Evolutionary conservation across 2,329 filamentous ascomycete species (phyloP).

Genomic region (Cercospora brassicicola): DNA sequence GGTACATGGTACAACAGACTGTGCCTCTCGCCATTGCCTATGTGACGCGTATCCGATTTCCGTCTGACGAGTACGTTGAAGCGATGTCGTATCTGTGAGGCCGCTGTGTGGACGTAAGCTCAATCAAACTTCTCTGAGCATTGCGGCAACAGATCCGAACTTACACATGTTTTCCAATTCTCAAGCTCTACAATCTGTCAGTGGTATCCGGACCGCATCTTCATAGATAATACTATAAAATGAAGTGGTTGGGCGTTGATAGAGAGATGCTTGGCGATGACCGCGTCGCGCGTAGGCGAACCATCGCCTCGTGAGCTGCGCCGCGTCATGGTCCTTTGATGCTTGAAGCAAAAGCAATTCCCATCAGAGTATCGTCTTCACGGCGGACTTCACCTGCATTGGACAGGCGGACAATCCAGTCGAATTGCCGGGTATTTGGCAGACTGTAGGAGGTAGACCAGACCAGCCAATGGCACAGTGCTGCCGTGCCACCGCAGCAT

Average conservation of each 20-base stretch:
- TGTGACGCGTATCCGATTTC: conserved; percentile 5
- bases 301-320: not conserved
- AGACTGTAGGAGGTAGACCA: too few species aligned
- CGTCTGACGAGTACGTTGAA: conserved; percentile 15
- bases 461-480: not conserved
- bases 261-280: not conserved
- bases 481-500: not conserved
- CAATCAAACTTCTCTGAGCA: too few species aligned
- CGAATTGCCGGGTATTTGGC: too few species aligned
- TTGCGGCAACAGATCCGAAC: not conserved
- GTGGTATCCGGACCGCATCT: not conserved
- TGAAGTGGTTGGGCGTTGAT: not conserved
- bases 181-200: not conserved
- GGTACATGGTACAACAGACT: conserved; percentile 16
- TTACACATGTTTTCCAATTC: conserved; percentile 6
- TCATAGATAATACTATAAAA: not conserved
- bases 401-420: not conserved
- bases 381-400: not conserved
- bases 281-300: conserved; percentile 3
- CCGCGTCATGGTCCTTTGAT: conserved; percentile 1
- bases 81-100: conserved; percentile 19
- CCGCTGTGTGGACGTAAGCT: conserved; percentile 9
- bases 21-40: conserved; percentile 16
- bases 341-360: not conserved
- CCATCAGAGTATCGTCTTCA: not conserved